Base-by-base conservation (phyloP, 1,139 yeast genomes). In the Martiniozyma asiatica region DNA sequence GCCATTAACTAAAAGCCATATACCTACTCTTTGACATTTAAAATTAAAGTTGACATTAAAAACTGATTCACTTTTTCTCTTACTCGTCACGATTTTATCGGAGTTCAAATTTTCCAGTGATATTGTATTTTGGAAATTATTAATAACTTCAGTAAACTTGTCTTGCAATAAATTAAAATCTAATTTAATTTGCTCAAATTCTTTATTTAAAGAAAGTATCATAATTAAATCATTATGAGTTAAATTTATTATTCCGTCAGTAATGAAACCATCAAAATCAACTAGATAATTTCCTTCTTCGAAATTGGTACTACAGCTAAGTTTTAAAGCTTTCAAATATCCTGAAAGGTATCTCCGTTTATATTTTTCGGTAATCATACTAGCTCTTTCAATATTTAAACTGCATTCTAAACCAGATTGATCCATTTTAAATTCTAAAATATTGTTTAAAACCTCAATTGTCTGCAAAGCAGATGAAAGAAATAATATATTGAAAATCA, bases 211-310 rank as follows among this genome's bases (percentile, higher is more conserved):
- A 5, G 5, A 2, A 3, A 25, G 22, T 12, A 42, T 16, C 9
- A 31, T 14, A 6, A 37, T 27, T 10, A 40, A 12, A 30, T 47
- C 42, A 22, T 38, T 31, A 9, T 44, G 44, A 4, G 44, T 26
- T 13, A 43, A 24, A 25, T 45, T 45, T 4, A 47, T 10, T 25
- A 51, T 38, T 13, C 24, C 22, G 8, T 29, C 32, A 8, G 28
- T 10, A 13, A 24, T 21, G 4, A 21, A 13, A 9, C 19, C 22
- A 6, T 25, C 14, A 4, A 25, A 5, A n/a, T 24, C 12, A 8
- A 21, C 7, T 22, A 29, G 13, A 19, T 29, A 29, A 6, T 25
- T 20, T 10, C 8, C 10, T 3, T 29, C 25, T 21, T 21, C 6
- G 13, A 14, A 24, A 6, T 14, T 19, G 17, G 21, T 25, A 18